Conservation (phyloP, 2,329 filamentous ascomycete genomes). For the Fusarium sp. region DNA sequence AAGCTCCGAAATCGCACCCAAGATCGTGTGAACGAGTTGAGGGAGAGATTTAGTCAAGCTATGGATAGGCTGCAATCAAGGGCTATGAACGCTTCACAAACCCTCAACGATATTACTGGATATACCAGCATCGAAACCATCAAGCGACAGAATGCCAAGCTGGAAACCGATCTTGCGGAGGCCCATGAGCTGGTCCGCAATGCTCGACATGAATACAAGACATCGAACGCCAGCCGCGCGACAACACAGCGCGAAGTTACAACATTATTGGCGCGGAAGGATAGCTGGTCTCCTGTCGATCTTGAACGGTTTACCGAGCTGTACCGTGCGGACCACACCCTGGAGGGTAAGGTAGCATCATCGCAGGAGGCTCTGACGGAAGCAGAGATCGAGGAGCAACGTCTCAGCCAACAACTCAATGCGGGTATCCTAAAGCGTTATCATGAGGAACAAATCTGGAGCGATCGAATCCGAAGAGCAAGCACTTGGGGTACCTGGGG, state of each 20-base stretch:
- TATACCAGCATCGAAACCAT: conserved; percentile 92
- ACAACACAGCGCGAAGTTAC: conserved; percentile 95
- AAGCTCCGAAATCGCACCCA: conserved; percentile 52
- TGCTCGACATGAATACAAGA: conserved; percentile 81
- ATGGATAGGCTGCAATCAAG: conserved; percentile 93
- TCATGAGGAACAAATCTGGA: conserved; percentile 99
- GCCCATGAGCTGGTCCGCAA: conserved; percentile 76
- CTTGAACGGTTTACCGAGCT: conserved; percentile 94
- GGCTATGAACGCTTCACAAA: conserved; percentile 85
- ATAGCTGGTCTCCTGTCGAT: conserved; percentile 87
- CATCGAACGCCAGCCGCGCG: conserved; percentile 86
- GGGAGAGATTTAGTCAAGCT: conserved; percentile 59
- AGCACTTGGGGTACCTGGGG: conserved; percentile 99
- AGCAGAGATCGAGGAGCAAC: conserved; percentile 84
- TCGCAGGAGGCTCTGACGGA: conserved; percentile 79
- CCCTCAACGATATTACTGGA: conserved; percentile 93
- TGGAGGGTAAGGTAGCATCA: conserved; percentile 84
- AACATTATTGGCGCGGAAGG: conserved; percentile 91
- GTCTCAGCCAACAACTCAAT: conserved; percentile 79
- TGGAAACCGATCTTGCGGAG: conserved; percentile 68
- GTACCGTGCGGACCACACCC: conserved; percentile 91
- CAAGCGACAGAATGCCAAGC: conserved; percentile 79
- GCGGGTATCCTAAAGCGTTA: conserved; percentile 89
- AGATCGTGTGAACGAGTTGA: conserved; percentile 51
- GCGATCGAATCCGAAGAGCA: conserved; percentile 94